Evolutionary conservation across 2,329 filamentous ascomycete species (phyloP).

Genomic region (Ophiocordyceps robertsii): DNA sequence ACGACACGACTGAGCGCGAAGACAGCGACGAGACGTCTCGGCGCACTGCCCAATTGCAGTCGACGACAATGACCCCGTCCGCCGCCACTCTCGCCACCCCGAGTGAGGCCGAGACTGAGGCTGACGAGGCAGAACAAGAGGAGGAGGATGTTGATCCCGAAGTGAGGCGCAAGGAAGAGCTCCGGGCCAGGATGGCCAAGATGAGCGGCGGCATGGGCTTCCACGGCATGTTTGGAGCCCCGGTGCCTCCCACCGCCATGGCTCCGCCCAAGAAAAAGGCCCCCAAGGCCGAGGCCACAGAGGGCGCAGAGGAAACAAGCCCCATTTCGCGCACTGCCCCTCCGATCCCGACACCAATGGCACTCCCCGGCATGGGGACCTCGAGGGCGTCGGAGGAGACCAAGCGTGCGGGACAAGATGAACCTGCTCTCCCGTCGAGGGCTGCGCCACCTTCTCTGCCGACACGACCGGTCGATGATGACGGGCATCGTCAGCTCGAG

Average conservation of each 20-base stretch:
- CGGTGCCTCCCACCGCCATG: constrained; percentile 48
- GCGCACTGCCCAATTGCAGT: constrained; percentile 20
- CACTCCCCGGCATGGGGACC: constrained; percentile 60
- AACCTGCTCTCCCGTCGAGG: constrained; percentile 10
- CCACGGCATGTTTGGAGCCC: constrained; percentile 79
- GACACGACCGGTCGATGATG: constrained; percentile 9
- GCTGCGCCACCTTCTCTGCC: constrained; percentile 17
- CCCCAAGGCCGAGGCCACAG: constrained; percentile 29
- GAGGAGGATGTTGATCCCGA: constrained; percentile 85
- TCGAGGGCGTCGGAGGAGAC: constrained; percentile 32
- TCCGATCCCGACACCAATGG: constrained; percentile 46
- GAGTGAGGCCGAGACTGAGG: constrained; percentile 40
- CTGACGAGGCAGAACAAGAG: constrained; percentile 53
- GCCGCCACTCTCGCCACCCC: constrained; percentile 48
- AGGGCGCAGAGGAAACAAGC: constrained; percentile 29
- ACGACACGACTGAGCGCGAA: constrained; percentile 55
- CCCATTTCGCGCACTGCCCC: constrained; percentile 30
- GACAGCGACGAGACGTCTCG: constrained; percentile 52
- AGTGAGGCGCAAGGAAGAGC: constrained; percentile 68
- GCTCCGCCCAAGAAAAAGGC: constrained; percentile 37
- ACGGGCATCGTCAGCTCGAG: constrained; percentile 3
- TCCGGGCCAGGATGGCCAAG: constrained; percentile 92
- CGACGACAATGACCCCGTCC: constrained; percentile 15
- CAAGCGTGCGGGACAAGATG: constrained; percentile 23
- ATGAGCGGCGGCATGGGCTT: constrained; percentile 98